Evolutionary conservation across 192 early-diverging fungal species (phyloP).

Genomic region (Coemansia sp.): DNA sequence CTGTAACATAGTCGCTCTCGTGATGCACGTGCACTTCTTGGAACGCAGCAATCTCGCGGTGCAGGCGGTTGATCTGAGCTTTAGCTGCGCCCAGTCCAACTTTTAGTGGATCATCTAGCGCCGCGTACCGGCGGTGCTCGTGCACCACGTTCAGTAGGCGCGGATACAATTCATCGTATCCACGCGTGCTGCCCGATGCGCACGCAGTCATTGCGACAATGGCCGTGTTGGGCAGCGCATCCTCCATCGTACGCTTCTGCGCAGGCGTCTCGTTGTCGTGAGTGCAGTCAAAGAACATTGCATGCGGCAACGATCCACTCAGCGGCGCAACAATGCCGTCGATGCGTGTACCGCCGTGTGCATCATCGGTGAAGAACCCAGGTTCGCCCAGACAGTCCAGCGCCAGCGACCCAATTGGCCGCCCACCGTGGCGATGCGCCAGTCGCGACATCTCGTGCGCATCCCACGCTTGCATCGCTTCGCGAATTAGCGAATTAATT

Average conservation of each 20-base stretch:
- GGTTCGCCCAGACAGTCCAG: slow-evolving; percentile 62
- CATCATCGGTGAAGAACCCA: slow-evolving; percentile 44
- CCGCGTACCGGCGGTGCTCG: slow-evolving; percentile 77
- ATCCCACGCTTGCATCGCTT: slow-evolving; percentile 98
- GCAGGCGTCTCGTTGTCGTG: slow-evolving; percentile 98
- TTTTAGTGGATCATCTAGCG: slow-evolving; percentile 57
- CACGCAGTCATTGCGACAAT: slow-evolving; percentile 87
- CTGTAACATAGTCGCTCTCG: slow-evolving; percentile 89
- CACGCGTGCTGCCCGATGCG: slow-evolving; percentile 94
- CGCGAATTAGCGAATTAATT: slow-evolving; percentile 95
- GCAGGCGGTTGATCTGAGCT: slow-evolving; percentile 70
- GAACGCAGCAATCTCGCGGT: slow-evolving; percentile 81
- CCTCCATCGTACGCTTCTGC: slow-evolving; percentile 85
- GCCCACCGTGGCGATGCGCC: slow-evolving; percentile 88
- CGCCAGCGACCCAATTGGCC: slow-evolving; percentile 86
- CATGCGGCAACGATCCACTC: slow-evolving; percentile 81
- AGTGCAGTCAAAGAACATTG: slow-evolving; percentile 98
- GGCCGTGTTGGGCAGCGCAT: slow-evolving; percentile 90
- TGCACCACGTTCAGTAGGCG: slow-evolving; percentile 82
- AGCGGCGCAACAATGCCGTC: slow-evolving; percentile 66
- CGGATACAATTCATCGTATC: slow-evolving; percentile 95
- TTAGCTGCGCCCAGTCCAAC: slow-evolving; percentile 69
- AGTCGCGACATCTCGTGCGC: slow-evolving; percentile 84
- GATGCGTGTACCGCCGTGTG: slow-evolving; percentile 46
- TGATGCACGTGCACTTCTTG: slow-evolving; percentile 95